Percentiles rank a stretch among this genome's conserved stretches.
These are phyloP conservation scores for Colletotrichum melonis DNA, from an alignment of 2,329 filamentous ascomycete genomes.

Conservation along the genomic window DNA sequence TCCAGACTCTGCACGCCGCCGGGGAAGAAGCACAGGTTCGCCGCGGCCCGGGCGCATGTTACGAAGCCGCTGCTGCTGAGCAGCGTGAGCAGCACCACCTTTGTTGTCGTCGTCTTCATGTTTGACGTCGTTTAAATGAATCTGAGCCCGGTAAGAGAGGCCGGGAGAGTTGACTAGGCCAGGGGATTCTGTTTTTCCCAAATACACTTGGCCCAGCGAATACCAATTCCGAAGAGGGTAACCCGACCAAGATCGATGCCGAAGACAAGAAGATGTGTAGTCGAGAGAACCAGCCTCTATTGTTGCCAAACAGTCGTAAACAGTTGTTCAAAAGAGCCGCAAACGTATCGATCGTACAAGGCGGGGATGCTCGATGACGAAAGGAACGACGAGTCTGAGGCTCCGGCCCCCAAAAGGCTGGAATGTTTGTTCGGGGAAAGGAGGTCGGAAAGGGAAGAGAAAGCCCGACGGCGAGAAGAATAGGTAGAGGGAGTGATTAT, in stretches of 20 bases:
- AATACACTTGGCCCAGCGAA: neutral
- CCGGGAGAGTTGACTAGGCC: too few species aligned
- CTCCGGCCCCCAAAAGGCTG: neutral
- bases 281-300: conserved; percentile 32
- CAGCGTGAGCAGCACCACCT: conserved; percentile 15
- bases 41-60: conserved; percentile 4
- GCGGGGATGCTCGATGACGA: neutral
- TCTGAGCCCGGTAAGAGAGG: too few species aligned
- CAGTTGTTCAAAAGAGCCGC: neutral
- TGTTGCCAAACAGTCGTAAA: neutral
- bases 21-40: conserved; percentile 33
- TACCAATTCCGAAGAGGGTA: too few species aligned
- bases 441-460: neutral
- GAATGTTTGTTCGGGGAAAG: neutral
- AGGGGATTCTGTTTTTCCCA: neutral
- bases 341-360: neutral
- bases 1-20: conserved; percentile 29
- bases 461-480: neutral
- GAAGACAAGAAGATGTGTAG: neutral
- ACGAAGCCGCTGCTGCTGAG: conserved; percentile 9
- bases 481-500: neutral
- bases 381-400: conserved; percentile 2
- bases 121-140: neutral
- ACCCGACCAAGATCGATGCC: too few species aligned
- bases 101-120: conserved; percentile 16